Percentiles rank a stretch among this genome's conserved stretches.
Conservation (phyloP, 2,329 filamentous ascomycete genomes). For the Fusarium chaquense region DNA sequence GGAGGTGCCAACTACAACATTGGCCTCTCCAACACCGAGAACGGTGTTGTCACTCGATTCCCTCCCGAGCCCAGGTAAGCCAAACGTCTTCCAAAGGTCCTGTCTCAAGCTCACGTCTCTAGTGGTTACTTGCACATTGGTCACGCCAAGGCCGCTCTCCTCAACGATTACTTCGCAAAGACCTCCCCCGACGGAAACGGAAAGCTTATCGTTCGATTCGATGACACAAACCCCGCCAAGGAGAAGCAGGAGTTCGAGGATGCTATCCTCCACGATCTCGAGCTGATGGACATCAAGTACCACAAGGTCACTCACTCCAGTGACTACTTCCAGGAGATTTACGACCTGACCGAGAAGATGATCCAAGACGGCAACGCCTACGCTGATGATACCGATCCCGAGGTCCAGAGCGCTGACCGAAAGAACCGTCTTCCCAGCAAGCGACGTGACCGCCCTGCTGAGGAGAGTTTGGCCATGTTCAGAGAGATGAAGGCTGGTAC, state of each 20-base stretch:
- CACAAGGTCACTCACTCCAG: constrained; percentile 90
- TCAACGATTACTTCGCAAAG: constrained; percentile 98
- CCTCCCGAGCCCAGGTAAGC: constrained; percentile 90
- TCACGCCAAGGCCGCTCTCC: constrained; percentile 91
- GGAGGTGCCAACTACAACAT: constrained; percentile 91
- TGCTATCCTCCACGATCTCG: constrained; percentile 90
- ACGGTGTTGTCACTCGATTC: constrained; percentile 92
- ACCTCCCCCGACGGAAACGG: constrained; percentile 93
- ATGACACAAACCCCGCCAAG: constrained; percentile 97
- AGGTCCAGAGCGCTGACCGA: constrained; percentile 87
- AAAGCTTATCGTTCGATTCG: constrained; percentile 90
- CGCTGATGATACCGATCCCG: constrained; percentile 92
- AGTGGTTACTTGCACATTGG: constrained; percentile 92
- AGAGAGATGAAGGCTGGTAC: constrained; percentile 93
- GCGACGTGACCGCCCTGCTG: constrained; percentile 80
- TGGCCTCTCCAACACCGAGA: constrained; percentile 83
- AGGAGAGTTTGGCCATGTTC: constrained; percentile 88
- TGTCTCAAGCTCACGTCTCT: constrained; percentile 34
- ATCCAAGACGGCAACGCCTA: constrained; percentile 92
- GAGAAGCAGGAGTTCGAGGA: constrained; percentile 98
- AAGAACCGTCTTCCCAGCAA: constrained; percentile 86
- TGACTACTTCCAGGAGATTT: constrained; percentile 94
- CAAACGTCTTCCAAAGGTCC: not conserved
- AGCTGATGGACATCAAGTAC: constrained; percentile 90
- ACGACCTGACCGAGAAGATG: constrained; percentile 84